Conservation (phyloP, 805 yeast genomes). For the Ogataea angusta region DNA sequence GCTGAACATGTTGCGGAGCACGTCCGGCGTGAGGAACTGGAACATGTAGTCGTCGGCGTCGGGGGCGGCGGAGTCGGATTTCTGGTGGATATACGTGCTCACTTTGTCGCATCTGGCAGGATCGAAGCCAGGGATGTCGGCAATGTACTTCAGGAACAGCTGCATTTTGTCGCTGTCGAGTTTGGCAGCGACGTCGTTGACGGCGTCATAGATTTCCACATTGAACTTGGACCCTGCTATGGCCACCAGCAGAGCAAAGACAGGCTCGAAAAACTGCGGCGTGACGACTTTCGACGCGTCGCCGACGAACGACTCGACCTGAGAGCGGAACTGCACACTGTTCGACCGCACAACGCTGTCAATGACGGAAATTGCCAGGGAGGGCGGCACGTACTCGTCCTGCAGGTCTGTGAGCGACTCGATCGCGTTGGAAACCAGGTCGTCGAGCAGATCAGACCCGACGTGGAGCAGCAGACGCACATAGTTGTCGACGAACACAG, state of each 20-base stretch:
- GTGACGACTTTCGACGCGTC: conserved; percentile 36
- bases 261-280: conserved; percentile 28
- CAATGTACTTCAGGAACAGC: conserved; percentile 4
- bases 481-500: conserved; percentile 25
- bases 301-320: conserved; percentile 34
- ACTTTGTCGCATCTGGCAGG: conserved; percentile 22
- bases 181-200: conserved; percentile 36
- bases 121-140: conserved; percentile 20
- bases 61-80: conserved; percentile 11
- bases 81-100: conserved; percentile 19
- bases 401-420: conserved; percentile 27
- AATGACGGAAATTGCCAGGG: conserved; percentile 29
- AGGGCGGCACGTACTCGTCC: conserved; percentile 19
- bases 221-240: conserved; percentile 22
- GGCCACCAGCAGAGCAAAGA: conserved; percentile 32
- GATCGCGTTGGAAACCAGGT: conserved; percentile 24
- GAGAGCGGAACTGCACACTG: conserved; percentile 16
- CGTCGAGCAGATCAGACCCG: conserved; percentile 20
- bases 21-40: conserved; percentile 35
- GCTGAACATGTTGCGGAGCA: conserved; percentile 34
- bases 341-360: conserved; percentile 27
- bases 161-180: conserved; percentile 19
- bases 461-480: conserved; percentile 16
- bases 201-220: conserved; percentile 31
- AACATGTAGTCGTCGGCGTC: conserved; percentile 20